Evolutionary conservation across 2,329 filamentous ascomycete genomes (phyloP), one percentile per base, ranked within the genome.

Genomic region (Dactylellina drechsleri): DNA sequence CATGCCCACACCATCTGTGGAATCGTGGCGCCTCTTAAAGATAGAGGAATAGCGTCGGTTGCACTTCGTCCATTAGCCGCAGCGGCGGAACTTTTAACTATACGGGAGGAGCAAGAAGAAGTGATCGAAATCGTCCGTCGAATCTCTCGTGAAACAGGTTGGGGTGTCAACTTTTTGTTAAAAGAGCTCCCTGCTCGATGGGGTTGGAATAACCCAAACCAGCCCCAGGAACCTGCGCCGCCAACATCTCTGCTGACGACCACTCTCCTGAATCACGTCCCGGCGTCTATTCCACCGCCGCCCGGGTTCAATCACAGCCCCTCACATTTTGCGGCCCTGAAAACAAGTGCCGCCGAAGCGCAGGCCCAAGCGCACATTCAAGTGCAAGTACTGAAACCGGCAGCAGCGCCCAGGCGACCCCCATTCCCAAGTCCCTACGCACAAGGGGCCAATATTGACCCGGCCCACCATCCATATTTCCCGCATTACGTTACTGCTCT

Each of bases 1-100:
- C 92, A 97, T 80, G 90, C 92, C 0, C 90, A 91, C 78, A 90
- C 93, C 80, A 90, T 96, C 23, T 97, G 93, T 80, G 94, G 94
- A 13, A 96, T 98, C 76, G 89, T 92, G 23, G 91, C 92, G 1
- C 92, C 96, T 80, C 89, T 90, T 60, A 91, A 93, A 79, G 92
- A 96, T 80, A 86, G 88, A 26, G 92, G 91, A 28, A 88, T 97
- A 36, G 89, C 91, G 8, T 91, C 88, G 58, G 89, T 96, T 8
- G 92, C 92, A 1, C 87, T 95, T 45, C 90, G 91, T 8, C 92
- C 91, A 40, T 85, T 97, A 5, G 89, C 90, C 45, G 90, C 95
- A 66, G 92, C 92, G 1, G 90, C 90, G 5, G 88, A 91, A 78
- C 89, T 89, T 59, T 84, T 98, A 2, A 87, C 86, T 0, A 85